Base-by-base conservation (phyloP, 23 red algal genomes). In the Gracilaria domingensis region DNA sequence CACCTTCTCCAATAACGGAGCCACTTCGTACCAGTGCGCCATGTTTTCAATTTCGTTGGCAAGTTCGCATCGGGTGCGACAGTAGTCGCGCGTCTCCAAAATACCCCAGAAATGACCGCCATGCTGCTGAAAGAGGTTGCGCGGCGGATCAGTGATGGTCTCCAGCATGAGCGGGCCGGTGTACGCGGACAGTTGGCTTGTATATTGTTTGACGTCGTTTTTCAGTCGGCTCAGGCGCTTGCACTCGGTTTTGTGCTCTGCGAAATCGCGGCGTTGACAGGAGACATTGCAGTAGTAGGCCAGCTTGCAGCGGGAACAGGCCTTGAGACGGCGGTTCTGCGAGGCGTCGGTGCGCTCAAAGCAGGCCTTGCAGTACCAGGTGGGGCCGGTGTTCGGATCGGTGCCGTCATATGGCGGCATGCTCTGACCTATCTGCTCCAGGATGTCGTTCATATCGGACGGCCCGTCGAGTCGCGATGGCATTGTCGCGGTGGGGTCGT, bases 21-120 rank as follows among this genome's bases (percentile, higher is more conserved):
- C 62, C 62, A 67, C 62, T 14, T 67, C 62, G 62, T 30, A 67
- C 62, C 62, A 67, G 62, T 67, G 62, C 62, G 62, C 62, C 62
- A 67, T 67, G 26, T 67, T 4, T 25, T 32, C 62, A 25, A 67
- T 67, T 8, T 36, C 28, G 16, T 29, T 67, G 1, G 62, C 62
- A 2, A 30, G 62, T 17, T 67, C 62, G 62, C 62, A 67, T 29
- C 62, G 62, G 11, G 62, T 17, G 62, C 62, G 62, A 16, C 62
- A 67, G 13, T 33, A 67, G 62, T 67, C 62, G 24, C 62, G 62
- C 62, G 62, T 67, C 62, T 33, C 62, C 33, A 67, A 67, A 67
- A 67, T 67, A 25, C 13, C 24, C 62, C 62, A 67, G 62, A 67
- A 67, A 16, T 67, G 62, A 16, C 62, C 62, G 62, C 26, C 62